Percentiles rank a stretch among this genome's conserved stretches.
Conservation (phyloP, 202 grass and related monocot genomes). For the Carex sylvatica region DNA sequence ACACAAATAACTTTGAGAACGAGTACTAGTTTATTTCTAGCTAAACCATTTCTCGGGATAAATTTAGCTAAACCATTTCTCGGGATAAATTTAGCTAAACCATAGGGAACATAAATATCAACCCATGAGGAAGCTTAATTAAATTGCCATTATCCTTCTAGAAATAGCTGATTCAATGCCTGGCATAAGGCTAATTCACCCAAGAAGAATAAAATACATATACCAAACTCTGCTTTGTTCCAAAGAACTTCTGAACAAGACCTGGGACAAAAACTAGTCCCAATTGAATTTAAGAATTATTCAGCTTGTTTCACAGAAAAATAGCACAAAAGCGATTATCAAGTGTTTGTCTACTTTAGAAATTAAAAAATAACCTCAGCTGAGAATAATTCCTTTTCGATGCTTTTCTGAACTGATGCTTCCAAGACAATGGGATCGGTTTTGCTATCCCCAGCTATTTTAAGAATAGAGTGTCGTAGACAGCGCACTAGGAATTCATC, state of each 20-base stretch:
- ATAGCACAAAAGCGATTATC: neutral
- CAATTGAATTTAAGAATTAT: neutral
- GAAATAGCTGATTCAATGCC: neutral
- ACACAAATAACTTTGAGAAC: neutral
- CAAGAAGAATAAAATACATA: neutral
- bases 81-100: neutral
- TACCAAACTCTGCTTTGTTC: neutral
- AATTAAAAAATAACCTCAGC: constrained; percentile 31
- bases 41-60: neutral
- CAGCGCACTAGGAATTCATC: constrained; percentile 53
- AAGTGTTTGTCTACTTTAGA: neutral
- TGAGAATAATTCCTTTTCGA: constrained; percentile 82
- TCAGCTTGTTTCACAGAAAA: neutral
- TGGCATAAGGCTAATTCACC: neutral
- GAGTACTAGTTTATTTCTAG: neutral
- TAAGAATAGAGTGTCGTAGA: constrained; percentile 58
- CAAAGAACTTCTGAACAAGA: neutral
- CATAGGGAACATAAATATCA: neutral
- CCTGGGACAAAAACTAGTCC: neutral
- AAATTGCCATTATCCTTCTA: constrained; percentile 7
- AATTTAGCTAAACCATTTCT: neutral
- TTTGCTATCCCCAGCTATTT: constrained; percentile 58
- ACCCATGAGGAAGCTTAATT: neutral
- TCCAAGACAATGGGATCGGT: constrained; percentile 62
- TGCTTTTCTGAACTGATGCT: constrained; percentile 84